These are phyloP conservation scores for Curvularia sp. DNA, from an alignment of 2,329 filamentous ascomycete genomes.

Conservation along the genomic window DNA sequence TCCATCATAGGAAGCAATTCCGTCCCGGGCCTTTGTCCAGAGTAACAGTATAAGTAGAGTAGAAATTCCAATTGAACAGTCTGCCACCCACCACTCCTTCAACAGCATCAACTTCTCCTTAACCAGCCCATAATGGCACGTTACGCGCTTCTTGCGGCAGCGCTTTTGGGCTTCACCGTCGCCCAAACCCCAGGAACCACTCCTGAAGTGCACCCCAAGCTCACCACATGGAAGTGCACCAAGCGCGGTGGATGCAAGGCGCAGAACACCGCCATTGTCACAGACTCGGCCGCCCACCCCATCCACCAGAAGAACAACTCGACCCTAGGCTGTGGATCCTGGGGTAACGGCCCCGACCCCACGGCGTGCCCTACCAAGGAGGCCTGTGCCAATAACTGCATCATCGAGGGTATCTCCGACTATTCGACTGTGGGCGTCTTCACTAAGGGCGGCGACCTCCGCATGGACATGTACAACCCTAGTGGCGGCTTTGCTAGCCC, in stretches of 20 bases:
- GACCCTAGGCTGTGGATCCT: slow-evolving; percentile 44
- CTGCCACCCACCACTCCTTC: not conserved
- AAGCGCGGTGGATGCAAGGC: slow-evolving; percentile 58
- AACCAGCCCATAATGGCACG: slow-evolving; percentile 30
- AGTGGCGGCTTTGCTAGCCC: slow-evolving; percentile 54
- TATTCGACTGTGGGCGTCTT: slow-evolving; percentile 64
- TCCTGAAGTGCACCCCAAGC: slow-evolving; percentile 59
- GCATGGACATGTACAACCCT: slow-evolving; percentile 53
- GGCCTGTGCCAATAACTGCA: slow-evolving; percentile 64
- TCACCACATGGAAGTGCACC: slow-evolving; percentile 63
- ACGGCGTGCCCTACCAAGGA: slow-evolving; percentile 58
- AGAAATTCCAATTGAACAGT: not conserved
- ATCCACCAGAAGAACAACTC: slow-evolving; percentile 53
- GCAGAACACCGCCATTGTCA: slow-evolving; percentile 59
- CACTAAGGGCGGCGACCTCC: slow-evolving; percentile 58
- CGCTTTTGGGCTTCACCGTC: slow-evolving; percentile 37
- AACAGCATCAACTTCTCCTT: not conserved
- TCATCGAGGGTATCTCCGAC: slow-evolving; percentile 62
- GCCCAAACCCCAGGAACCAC: slow-evolving; percentile 44
- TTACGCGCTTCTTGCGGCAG: slow-evolving; percentile 34
- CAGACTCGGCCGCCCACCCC: slow-evolving; percentile 58
- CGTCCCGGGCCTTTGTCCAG: not conserved
- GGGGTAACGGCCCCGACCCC: slow-evolving; percentile 47
- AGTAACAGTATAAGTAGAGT: slow-evolving; percentile 14
- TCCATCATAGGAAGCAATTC: not conserved